Evolutionary conservation across 768 basidiomycete genomes (phyloP), one percentile per base, ranked within the genome.

Genomic region (Lactarius sanguifluus): DNA sequence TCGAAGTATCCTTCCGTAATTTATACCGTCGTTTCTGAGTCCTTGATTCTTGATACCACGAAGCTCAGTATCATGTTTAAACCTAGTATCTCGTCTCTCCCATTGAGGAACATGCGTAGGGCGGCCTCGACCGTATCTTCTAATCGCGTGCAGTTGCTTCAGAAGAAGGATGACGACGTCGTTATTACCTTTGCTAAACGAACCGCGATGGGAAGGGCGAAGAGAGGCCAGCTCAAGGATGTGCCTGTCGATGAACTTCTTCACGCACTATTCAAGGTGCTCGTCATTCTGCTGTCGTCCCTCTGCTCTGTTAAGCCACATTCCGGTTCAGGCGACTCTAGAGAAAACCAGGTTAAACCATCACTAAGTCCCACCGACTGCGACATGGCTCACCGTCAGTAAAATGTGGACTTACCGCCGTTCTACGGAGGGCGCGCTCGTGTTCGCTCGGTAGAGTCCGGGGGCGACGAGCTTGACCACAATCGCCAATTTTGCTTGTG

Each of bases 181-280:
- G 15, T 96, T 68, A 88, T 97, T 66, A 92, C 91, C 3, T 92
- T 91, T 71, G 93, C 92, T 15, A 89, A 90, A 75, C 86, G 94
- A 60, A 95, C 92, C 23, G 87, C 93, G 20, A 82, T 94, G 69
- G 92, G 93, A 30, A 86, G 81, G 73, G 88, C 90, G 43, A 92
- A 86, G 82, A 98, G 96, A 76, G 96, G 96, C 28, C 95, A 95
- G 64, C 82, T 96, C 73, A 96, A 94, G 75, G 93, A 97, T 73
- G 80, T 84, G 1, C 85, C 89, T 3, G 91, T 95, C 16, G 96
- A 98, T 71, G 93, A 96, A 74, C 81, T 98, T 64, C 81, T 98
- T 69, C 81, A 85, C 66, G 88, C 89, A 28, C 80, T 97, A 47
- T 88, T 97, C 80, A 90, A 88, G 80, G 94, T 88, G 68, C 67